Evolutionary conservation across 257 asterid genomes (phyloP), one percentile per base, ranked within the genome.

Genomic region (Petunia axillaris): DNA sequence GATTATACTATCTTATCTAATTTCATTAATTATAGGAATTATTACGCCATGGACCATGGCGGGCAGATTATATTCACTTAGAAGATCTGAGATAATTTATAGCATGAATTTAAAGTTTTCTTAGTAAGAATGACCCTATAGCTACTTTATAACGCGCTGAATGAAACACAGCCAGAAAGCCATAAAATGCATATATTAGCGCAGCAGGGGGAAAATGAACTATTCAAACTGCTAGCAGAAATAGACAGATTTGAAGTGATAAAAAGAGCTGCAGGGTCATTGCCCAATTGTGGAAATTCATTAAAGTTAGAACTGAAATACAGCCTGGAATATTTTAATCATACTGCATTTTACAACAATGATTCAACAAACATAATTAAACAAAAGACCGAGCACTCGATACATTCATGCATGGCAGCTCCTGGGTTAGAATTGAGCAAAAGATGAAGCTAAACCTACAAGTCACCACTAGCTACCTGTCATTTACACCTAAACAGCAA

Each of bases 401-500:
- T 35, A 16, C 14, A 57, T 50, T 50, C 13, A 40, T 60, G 77
- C 36, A 52, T 73, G 60, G 8, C 14, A 73, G 77, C 77, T 35
- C 77, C 62, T 5, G 11, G 13, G 62, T 48, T 50, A 40, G 62
- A 11, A 48, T 6, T 35, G 35, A 71, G 13, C 46, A 35, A 50
- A 71, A 50, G 77, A 57, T 13, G 25, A 14, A 73, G 77, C 59
- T 48, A 73, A 48, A 35, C 77, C 62, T 73, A 71, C 44, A 2
- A 50, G 77, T 48, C 44, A 25, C 57, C 57, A 52, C 6, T 71
- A 54, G 79, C 79, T 38, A 57, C 5, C 16, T 39, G 52, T 38
- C 79, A 53, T 76, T 39, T 58, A 53, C 64, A 55, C 13, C 79
- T 75, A 54, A 39, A 67, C 43, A 62, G 41, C 62, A 55, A 55